Evolutionary conservation across 1,284 basidiomycete species (phyloP).

Genomic region (Dichomitus squalens): DNA sequence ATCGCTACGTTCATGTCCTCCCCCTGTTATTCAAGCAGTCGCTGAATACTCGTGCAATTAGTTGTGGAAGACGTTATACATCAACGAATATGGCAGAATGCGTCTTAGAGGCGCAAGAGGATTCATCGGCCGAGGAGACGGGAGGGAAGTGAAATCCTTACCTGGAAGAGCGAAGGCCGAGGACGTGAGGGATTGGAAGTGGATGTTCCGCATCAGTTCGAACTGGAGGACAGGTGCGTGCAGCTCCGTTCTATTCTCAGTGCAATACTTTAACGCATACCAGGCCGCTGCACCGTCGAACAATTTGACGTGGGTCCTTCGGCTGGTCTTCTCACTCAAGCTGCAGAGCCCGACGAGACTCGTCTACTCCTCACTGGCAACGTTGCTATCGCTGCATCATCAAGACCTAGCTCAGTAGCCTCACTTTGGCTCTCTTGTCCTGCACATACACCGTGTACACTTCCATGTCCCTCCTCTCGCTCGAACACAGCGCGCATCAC

Average conservation of each 20-base stretch:
- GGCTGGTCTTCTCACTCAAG: neutral
- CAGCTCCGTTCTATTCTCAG: neutral
- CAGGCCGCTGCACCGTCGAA: slow-evolving; percentile 61
- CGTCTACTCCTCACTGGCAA: slow-evolving; percentile 45
- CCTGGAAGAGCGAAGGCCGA: slow-evolving; percentile 51
- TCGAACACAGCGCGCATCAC: slow-evolving; percentile 47
- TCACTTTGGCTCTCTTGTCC: slow-evolving; percentile 31
- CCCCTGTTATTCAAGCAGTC: too few relatives aligned
- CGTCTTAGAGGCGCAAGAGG: slow-evolving; percentile 69
- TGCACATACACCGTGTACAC: slow-evolving; percentile 27
- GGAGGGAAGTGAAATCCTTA: slow-evolving; percentile 58
- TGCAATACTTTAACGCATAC: neutral
- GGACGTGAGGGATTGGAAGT: slow-evolving; percentile 72
- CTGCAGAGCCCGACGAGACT: slow-evolving; percentile 17
- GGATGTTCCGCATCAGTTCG: slow-evolving; percentile 80
- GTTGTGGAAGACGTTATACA: slow-evolving; percentile 61
- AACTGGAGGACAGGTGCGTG: slow-evolving; percentile 75
- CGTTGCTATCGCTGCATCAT: slow-evolving; percentile 42
- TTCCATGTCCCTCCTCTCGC: slow-evolving; percentile 33
- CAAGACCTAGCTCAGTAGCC: slow-evolving; percentile 30
- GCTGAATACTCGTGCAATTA: slow-evolving; percentile 35
- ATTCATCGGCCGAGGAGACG: slow-evolving; percentile 55
- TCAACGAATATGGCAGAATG: slow-evolving; percentile 62
- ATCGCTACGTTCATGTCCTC: too few relatives aligned
- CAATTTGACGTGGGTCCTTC: slow-evolving; percentile 22